Conservation (phyloP, 2,329 filamentous ascomycete genomes). For the Curvularia verruculosa region DNA sequence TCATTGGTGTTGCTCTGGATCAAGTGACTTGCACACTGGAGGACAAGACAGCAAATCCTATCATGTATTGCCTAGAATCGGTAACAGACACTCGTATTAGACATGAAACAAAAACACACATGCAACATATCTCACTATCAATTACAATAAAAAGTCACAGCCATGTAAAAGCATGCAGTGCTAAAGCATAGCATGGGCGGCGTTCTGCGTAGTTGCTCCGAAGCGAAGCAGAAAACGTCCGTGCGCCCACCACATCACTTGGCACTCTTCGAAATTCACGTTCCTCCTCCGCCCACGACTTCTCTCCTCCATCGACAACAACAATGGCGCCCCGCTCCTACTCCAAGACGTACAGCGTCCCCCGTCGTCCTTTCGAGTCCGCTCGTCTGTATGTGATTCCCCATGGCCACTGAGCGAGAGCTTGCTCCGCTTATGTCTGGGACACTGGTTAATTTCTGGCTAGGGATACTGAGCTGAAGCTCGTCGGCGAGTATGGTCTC, state of each 20-base stretch:
- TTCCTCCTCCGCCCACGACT: constrained; percentile 17
- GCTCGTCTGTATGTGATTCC: constrained; percentile 93
- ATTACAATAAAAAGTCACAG: not conserved
- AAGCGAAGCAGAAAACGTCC: not conserved
- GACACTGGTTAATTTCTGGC: constrained; percentile 67
- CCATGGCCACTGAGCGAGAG: constrained; percentile 96
- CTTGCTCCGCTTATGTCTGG: constrained; percentile 98
- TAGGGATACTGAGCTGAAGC: constrained; percentile 99
- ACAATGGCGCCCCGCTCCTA: constrained; percentile 69
- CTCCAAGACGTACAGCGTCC: constrained; percentile 99
- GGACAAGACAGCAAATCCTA: too few species aligned
- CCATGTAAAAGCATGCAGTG: not conserved
- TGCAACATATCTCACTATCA: not conserved
- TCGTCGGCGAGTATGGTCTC: constrained; percentile 99
- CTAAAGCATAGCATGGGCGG: not conserved
- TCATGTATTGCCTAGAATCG: too few species aligned
- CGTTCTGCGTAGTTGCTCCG: not conserved
- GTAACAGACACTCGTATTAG: too few species aligned
- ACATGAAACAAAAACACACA: not conserved
- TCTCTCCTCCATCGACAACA: constrained; percentile 42
- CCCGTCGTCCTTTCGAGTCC: constrained; percentile 97
- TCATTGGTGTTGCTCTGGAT: not conserved
- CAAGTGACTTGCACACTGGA: not conserved
- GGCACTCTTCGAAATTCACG: constrained; percentile 8
- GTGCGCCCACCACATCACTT: constrained; percentile 5